These are phyloP conservation scores for Plasmodium reichenowi DNA, from an alignment of 169 alveolate genomes.

Conservation along the genomic window DNA sequence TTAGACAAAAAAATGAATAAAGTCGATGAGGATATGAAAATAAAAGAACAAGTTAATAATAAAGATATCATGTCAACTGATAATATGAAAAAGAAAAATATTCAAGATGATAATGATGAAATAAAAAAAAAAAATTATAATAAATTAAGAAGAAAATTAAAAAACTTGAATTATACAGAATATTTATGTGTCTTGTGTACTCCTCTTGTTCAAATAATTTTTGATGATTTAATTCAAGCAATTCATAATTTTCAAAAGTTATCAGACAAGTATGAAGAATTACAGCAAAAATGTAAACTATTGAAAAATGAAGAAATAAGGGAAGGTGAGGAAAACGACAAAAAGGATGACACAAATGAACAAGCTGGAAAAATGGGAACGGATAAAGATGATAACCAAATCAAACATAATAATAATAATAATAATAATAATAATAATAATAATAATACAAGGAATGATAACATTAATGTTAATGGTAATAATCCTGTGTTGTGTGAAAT, in stretches of 20 bases:
- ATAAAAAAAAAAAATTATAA: slow-evolving; percentile 19
- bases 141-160: slow-evolving; percentile 36
- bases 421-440: not conserved
- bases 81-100: slow-evolving; percentile 14
- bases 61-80: not conserved
- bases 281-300: slow-evolving; percentile 41
- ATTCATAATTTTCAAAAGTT: slow-evolving; percentile 71
- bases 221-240: slow-evolving; percentile 72
- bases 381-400: not conserved
- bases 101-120: slow-evolving; percentile 6
- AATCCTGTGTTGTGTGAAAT: not conserved
- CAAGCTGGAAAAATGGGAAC: not conserved
- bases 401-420: not conserved
- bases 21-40: not conserved
- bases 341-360: not conserved
- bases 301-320: slow-evolving; percentile 14
- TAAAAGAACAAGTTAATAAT: slow-evolving; percentile 3
- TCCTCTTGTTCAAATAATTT: slow-evolving; percentile 61
- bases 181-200: slow-evolving; percentile 56
- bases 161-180: slow-evolving; percentile 48
- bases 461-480: not conserved
- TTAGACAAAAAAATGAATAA: not conserved
- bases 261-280: slow-evolving; percentile 53
- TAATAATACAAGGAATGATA: not conserved
- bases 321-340: not conserved